Base-by-base conservation (phyloP, 805 yeast species). In the Novakomyces olei region DNA sequence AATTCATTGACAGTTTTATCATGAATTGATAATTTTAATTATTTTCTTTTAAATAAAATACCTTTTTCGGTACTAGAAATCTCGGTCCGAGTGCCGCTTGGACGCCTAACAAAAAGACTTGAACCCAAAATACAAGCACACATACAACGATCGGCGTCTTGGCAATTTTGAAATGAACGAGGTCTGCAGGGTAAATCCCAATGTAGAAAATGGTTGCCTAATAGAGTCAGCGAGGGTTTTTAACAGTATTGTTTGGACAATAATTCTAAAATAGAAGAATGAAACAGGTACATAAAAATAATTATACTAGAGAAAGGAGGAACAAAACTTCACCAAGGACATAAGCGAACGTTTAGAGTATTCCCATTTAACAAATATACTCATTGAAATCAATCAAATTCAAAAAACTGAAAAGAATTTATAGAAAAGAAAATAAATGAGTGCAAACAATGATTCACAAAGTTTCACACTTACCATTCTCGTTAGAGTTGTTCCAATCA, bases 1-100 rank as follows among this genome's bases (percentile, higher is more conserved):
- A n/a, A n/a, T n/a, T n/a, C n/a, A n/a, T n/a, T n/a, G n/a, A n/a
- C n/a, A n/a, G n/a, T n/a, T n/a, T n/a, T n/a, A n/a, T n/a, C n/a
- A n/a, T n/a, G n/a, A n/a, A n/a, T n/a, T n/a, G n/a, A n/a, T n/a
- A n/a, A n/a, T n/a, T n/a, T n/a, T n/a, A n/a, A n/a, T n/a, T n/a
- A n/a, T n/a, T n/a, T n/a, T n/a, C n/a, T n/a, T n/a, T n/a, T n/a
- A n/a, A n/a, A n/a, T 12, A 12, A 9, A 23, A 19, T 29, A 29
- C 32, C 22, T 6, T 25, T 16, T 67, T 72, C 15, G 83, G 85
- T 20, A 83, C 53, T 61, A 88, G 76, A 60, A 79, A 79, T 38
- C 94, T 60, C 0, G 94, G 69, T 0, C 92, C 93, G 22, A 75
- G 53, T 5, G 61, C 40, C 33, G 67, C 69, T 49, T 83, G 95